These are phyloP conservation scores for Histomonas meleagridis DNA, from an alignment of 208 protist species.

Conservation along the genomic window DNA sequence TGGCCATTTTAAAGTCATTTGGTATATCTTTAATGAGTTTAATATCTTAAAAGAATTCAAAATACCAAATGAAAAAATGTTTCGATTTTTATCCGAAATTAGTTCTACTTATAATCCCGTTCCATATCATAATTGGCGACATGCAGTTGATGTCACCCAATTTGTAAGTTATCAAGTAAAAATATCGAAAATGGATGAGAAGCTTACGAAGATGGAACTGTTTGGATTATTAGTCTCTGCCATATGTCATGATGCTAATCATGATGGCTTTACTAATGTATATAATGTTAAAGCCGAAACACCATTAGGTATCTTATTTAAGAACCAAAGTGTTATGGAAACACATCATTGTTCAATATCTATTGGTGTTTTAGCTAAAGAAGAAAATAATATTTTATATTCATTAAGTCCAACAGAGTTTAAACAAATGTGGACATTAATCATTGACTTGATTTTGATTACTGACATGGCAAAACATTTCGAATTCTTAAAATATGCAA, in stretches of 20 bases:
- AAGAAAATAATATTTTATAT: constrained; percentile 45
- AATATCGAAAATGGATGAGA: constrained; percentile 54
- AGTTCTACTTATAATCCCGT: constrained; percentile 43
- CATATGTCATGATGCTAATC: constrained; percentile 81
- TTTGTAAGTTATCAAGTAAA: constrained; percentile 50
- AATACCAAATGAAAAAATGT: background rate
- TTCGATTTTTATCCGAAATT: constrained; percentile 17
- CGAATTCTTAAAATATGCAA: constrained; percentile 13
- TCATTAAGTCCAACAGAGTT: constrained; percentile 43
- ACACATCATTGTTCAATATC: constrained; percentile 52
- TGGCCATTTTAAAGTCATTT: background rate
- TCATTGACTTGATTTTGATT: constrained; percentile 50
- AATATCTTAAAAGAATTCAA: constrained; percentile 34
- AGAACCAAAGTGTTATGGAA: constrained; percentile 58
- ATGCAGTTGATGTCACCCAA: constrained; percentile 61
- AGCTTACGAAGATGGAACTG: constrained; percentile 58
- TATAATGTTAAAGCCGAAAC: constrained; percentile 75
- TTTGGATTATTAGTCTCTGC: constrained; percentile 68
- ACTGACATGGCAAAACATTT: constrained; percentile 56
- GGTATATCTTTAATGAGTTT: constrained; percentile 18
- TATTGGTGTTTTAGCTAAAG: constrained; percentile 42
- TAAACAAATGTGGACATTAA: constrained; percentile 41
- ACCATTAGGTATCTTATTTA: constrained; percentile 65
- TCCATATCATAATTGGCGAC: constrained; percentile 62
- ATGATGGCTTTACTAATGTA: constrained; percentile 83